A percentile compares a stretch with the other conserved stretches of the same genome.
Conservation (phyloP, 139 green algal species). For the Chlamydomonas applanata region DNA sequence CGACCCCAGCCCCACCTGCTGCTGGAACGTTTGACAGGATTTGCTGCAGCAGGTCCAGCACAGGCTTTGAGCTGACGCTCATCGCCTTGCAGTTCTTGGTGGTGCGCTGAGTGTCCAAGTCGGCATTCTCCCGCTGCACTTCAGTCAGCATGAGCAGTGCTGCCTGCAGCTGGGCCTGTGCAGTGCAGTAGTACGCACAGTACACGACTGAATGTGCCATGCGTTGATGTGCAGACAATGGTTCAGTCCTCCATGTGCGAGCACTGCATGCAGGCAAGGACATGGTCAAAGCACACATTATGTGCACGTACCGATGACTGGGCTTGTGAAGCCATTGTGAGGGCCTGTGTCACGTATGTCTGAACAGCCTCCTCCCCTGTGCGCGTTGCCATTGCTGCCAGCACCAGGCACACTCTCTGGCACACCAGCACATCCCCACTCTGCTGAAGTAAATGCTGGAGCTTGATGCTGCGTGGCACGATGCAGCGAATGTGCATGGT, state of each 20-base stretch:
- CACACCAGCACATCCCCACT: neutral
- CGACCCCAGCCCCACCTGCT: neutral
- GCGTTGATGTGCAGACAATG: too few species aligned
- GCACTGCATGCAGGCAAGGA: too few species aligned
- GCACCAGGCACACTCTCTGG: neutral
- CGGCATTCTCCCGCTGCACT: neutral
- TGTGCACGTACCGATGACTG: neutral
- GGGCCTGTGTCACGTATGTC: neutral
- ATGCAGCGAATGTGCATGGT: neutral
- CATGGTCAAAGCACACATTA: neutral
- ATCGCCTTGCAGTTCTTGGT: neutral
- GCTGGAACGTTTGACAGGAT: neutral
- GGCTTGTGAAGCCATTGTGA: neutral
- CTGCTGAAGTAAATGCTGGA: neutral
- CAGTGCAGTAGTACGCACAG: neutral
- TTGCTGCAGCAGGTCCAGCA: neutral
- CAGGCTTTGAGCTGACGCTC: neutral
- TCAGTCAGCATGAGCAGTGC: conserved; percentile 1
- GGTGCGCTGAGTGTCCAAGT: neutral
- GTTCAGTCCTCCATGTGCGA: too few species aligned
- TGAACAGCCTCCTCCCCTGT: neutral
- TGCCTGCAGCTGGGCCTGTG: conserved; percentile 1
- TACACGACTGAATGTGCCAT: too few species aligned
- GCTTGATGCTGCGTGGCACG: neutral
- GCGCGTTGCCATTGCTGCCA: neutral